Evolutionary conservation across 83 land plant species (phyloP).

Genomic region (Diphasiastrum complanatum): DNA sequence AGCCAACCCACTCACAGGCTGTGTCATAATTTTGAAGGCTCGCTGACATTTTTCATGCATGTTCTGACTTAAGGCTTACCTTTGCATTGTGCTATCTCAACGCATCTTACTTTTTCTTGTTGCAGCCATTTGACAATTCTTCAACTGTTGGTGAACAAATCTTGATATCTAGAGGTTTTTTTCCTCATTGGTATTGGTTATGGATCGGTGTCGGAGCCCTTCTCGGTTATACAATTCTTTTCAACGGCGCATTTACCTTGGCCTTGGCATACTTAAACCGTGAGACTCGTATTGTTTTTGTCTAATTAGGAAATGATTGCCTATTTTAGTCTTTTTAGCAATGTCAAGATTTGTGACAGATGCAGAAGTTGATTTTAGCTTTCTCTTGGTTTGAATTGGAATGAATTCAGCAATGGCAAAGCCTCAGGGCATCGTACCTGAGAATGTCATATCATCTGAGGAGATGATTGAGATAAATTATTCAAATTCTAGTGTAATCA

Average conservation of each 20-base stretch:
- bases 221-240: constrained; percentile 10
- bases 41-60: background rate
- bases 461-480: too few species aligned
- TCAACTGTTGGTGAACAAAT: constrained; percentile 8
- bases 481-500: background rate
- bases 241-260: constrained; percentile 3
- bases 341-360: background rate
- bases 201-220: constrained; percentile 16
- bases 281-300: background rate
- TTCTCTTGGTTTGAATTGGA: background rate
- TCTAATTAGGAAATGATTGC: background rate
- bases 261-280: background rate
- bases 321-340: background rate
- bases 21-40: background rate
- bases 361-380: too few species aligned
- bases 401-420: constrained; percentile 4
- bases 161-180: constrained; percentile 21
- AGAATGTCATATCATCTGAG: too few species aligned
- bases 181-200: constrained; percentile 12
- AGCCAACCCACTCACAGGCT: constrained; percentile 4
- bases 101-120: background rate
- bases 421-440: background rate
- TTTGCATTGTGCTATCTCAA: background rate
- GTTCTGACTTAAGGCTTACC: background rate
- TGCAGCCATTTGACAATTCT: too few species aligned